A percentile compares a stretch with the other conserved stretches of the same genome.
Evolutionary conservation across 768 basidiomycete species (phyloP).

Genomic region (Mycena leptocephala): DNA sequence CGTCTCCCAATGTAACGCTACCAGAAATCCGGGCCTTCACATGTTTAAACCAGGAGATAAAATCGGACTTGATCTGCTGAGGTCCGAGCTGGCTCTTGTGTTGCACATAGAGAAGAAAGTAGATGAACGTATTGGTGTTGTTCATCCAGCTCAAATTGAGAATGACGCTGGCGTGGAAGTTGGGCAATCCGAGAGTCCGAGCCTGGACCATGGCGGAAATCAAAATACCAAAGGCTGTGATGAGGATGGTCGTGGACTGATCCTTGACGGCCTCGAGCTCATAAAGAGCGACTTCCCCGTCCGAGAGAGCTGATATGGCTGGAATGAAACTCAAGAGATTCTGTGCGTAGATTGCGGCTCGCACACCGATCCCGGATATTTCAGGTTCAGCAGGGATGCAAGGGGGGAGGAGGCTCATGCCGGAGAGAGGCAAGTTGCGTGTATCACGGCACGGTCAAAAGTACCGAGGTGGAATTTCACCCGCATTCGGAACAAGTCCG

Average conservation of each 20-base stretch:
- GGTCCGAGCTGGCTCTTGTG: constrained; percentile 15
- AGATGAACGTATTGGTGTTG: constrained; percentile 37
- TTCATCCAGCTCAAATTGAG: constrained; percentile 47
- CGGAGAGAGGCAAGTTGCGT: background rate
- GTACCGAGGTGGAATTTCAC: too few species aligned
- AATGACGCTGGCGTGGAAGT: constrained; percentile 41
- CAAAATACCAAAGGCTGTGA: constrained; percentile 44
- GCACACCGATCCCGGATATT: constrained; percentile 45
- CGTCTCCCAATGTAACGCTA: background rate
- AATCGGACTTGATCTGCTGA: background rate
- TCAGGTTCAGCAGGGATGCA: constrained; percentile 26
- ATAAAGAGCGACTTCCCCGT: constrained; percentile 33
- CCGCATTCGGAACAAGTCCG: too few species aligned
- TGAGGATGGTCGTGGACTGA: constrained; percentile 37
- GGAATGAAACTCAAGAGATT: constrained; percentile 42
- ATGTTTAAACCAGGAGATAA: background rate
- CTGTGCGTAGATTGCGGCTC: constrained; percentile 45
- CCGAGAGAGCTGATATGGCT: constrained; percentile 35
- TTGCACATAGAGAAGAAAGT: constrained; percentile 33
- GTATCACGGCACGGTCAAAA: too few species aligned
- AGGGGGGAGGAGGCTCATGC: background rate
- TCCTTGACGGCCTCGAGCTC: constrained; percentile 33
- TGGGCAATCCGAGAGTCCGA: constrained; percentile 30
- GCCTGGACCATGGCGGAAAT: constrained; percentile 43
- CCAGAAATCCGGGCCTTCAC: background rate